Evolutionary conservation across 169 alveolate species (phyloP).

Genomic region (Plasmodium relictum): DNA sequence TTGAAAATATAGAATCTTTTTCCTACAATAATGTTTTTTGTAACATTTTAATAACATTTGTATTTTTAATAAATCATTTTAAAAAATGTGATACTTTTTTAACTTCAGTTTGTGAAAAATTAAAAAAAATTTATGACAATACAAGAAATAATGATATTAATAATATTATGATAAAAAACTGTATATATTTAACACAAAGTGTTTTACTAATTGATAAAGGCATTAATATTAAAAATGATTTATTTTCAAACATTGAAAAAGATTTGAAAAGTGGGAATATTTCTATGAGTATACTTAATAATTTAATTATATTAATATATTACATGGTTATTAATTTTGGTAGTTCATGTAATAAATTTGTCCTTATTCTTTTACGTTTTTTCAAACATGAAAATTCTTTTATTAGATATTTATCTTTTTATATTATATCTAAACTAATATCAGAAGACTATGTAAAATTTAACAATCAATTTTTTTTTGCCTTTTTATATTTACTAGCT

Average conservation of each 20-base stretch:
- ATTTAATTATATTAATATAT: slow-evolving; percentile 41
- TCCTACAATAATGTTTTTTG: slow-evolving; percentile 34
- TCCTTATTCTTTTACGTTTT: slow-evolving; percentile 36
- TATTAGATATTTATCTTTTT: slow-evolving; percentile 68
- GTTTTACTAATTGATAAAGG: slow-evolving; percentile 39
- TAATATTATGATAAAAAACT: slow-evolving; percentile 49
- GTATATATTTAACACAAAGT: slow-evolving; percentile 46
- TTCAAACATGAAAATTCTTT: slow-evolving; percentile 63
- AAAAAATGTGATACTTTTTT: slow-evolving; percentile 39
- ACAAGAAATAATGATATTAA: background rate
- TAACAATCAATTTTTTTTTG: slow-evolving; percentile 64
- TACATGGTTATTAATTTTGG: slow-evolving; percentile 69
- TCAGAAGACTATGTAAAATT: slow-evolving; percentile 64
- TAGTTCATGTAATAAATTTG: slow-evolving; percentile 71
- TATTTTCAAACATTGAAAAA: slow-evolving; percentile 33
- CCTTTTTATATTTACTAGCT: slow-evolving; percentile 44
- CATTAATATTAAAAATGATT: slow-evolving; percentile 12
- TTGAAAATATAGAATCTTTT: slow-evolving; percentile 36
- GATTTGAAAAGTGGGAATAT: slow-evolving; percentile 41
- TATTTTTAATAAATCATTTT: slow-evolving; percentile 46
- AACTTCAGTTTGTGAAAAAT: slow-evolving; percentile 16
- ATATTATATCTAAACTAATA: slow-evolving; percentile 52
- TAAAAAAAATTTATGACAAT: slow-evolving; percentile 13
- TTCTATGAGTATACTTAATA: slow-evolving; percentile 43
- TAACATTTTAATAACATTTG: slow-evolving; percentile 47